Evolutionary conservation across 176 grass and related monocot species (phyloP), one percentile per base, ranked within the genome.

Genomic region (Aegilops umbellulata): DNA sequence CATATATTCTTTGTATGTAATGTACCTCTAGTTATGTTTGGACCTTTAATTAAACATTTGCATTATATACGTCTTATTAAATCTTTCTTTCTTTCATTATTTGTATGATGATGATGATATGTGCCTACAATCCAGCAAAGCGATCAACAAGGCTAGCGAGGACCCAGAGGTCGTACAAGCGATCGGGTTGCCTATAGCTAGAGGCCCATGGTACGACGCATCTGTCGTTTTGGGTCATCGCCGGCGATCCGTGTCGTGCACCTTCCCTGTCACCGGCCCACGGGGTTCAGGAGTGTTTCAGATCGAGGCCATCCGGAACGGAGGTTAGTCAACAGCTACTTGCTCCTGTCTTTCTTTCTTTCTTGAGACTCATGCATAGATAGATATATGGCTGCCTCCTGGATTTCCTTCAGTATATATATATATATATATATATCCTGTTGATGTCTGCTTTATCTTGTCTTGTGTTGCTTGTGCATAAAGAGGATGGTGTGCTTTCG

Each of bases 121-220:
- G 44, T 15, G 53, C 67, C 64, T 80, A 55, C 84, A 74, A 32
- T 95, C 74, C 91, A 98, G 93, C 62, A 92, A 92, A 71, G 93
- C 91, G 68, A 94, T 98, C 39, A 79, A 92, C 60, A 88, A 84
- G 84, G 96, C 93, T 47, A 86, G 75, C 10, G 77, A 89, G 29
- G 91, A 92, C 87, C 79, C 60, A 44, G 85, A 88, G 55, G 84
- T 98, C 32, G 38, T 91, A 55, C 86, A 98, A 77, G 77, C 88
- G 32, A 88, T 98, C 24, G 96, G 96, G 41, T 16, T 88, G 38
- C 96, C 96, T 16, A 89, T 98, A 77, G 68, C 79, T 27, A 94
- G 96, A 91, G 96, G 96, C 6, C 91, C 93, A 35, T 95, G 95
- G 95, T 95, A 98, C 30, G 91, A 98, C 58, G 63, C 91, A 53